Evolutionary conservation across 805 yeast species (phyloP), one percentile per base, ranked within the genome.

Genomic region (Saccharomycopsis javanensis): DNA sequence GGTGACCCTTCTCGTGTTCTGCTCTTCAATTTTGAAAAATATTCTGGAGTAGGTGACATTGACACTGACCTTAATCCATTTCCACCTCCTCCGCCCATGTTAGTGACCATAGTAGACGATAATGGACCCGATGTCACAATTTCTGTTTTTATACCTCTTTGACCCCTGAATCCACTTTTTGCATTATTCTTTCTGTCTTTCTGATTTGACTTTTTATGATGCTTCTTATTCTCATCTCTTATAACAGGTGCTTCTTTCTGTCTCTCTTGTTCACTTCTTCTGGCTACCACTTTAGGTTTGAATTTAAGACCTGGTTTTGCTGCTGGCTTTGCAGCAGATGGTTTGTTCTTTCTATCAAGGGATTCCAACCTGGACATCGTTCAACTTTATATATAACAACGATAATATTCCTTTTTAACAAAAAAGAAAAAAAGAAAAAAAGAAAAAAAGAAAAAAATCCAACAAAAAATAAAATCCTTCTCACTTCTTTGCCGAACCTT

Each of bases 251-350:
- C 91, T 56, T 80, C 79, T 16, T 30, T 25, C 28, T 86, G 82
- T 68, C 96, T 75, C 64, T 89, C 96, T 63, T 87, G 91, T 63
- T 88, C 85, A 10, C 89, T 73, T 67, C 88, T 82, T 70, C 97
- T 76, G 0, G 90, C 90, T 48, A 91, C 96, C 1, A 77, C 84
- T 69, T 91, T 91, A 1, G 97, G 97, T 69, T 83, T 82, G 71
- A 91, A 91, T 69, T 85, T 85, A 60, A 86, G 71, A 1, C 81
- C 75, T 6, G 87, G 79, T 64, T 81, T 80, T 1, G 72, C 65
- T 28, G 64, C 64, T 13, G 57, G 53, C 5, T 37, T 53, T 5
- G 38, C 46, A 7, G 50, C 25, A 1, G 30, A 11, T 5, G 46
- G 35, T 16, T 25, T 50, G 16, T 51, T 18, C 25, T 37, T 55